Evolutionary conservation across 2,329 filamentous ascomycete genomes (phyloP), one percentile per base, ranked within the genome.

Genomic region (Pseudogymnoascus sp.): DNA sequence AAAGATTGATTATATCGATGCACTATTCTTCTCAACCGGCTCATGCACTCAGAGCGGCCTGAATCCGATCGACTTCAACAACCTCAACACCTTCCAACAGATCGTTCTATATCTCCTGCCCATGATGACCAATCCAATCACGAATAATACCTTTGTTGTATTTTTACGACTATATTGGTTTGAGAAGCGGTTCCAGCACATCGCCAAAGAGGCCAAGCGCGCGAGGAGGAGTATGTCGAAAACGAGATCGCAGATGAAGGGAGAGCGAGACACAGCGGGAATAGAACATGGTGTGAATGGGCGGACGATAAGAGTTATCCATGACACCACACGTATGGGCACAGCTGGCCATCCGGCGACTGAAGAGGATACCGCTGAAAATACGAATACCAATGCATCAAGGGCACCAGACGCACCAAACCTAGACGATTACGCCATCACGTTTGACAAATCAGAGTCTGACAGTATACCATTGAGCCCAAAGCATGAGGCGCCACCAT

Each of bases 111-210:
- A 88, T 69, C 70, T 92, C 5, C 80, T 90, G 42, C 80, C 88
- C 3, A 87, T 91, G 80, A 69, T 91, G 11, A 86, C 88, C 25
- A 96, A 91, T 60, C 92, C 92, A 0, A 95, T 96, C 65, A 87
- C 89, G 56, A 88, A 96, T 69, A 87, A 96, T 72, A 85, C 89
- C 1, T 89, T 85, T 49, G 91, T 99, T 49, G 95, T 99, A 6
- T 93, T 96, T 69, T 82, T 97, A 12, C 89, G 95, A 25, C 80
- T 99, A 1, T 97, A 96, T 76, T 99, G 93, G 93, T 99, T 99
- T 73, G 93, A 99, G 76, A 96, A 96, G 75, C 86, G 93, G 6
- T 97, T 99, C 73, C 89, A 96, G 72, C 83, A 90, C 69, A 84
- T 96, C 67, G 92, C 89, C 12, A 82, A 82, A 36, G 90, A 96